Evolutionary conservation across 352 stramenopile genomes (phyloP).

Genomic region (Phytopythium mirpurense): DNA sequence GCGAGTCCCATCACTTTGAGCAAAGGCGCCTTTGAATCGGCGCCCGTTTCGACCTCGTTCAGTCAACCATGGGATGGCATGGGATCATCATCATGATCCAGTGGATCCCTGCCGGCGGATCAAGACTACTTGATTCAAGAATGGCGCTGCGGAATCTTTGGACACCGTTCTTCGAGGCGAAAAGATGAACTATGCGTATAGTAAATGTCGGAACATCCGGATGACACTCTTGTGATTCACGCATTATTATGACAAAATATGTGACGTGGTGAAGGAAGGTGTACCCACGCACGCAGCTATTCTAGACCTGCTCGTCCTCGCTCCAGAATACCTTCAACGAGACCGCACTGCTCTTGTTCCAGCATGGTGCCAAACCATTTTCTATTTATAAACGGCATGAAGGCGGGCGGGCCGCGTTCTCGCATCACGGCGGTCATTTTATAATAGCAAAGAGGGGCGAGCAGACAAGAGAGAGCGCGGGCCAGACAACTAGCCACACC

Average conservation of each 20-base stretch:
- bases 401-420: too few species aligned
- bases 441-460: not conserved
- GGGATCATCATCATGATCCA: too few species aligned
- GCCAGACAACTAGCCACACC: too few species aligned
- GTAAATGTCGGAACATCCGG: not conserved
- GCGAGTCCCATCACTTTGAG: not conserved
- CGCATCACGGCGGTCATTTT: too few species aligned
- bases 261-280: not conserved
- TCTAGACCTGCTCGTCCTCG: not conserved
- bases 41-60: not conserved
- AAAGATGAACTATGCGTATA: too few species aligned
- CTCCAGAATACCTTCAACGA: not conserved
- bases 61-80: not conserved
- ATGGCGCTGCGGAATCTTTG: not conserved
- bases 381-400: too few species aligned
- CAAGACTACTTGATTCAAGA: too few species aligned
- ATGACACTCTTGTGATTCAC: not conserved
- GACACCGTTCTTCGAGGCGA: too few species aligned
- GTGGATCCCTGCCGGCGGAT: too few species aligned
- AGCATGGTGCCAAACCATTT: too few species aligned
- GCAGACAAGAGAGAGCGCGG: not conserved
- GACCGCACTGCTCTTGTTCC: too few species aligned
- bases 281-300: not conserved
- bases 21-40: not conserved
- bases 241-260: not conserved